Evolutionary conservation across 2,329 filamentous ascomycete genomes (phyloP), one percentile per base, ranked within the genome.

Genomic region (Fusarium sp.): DNA sequence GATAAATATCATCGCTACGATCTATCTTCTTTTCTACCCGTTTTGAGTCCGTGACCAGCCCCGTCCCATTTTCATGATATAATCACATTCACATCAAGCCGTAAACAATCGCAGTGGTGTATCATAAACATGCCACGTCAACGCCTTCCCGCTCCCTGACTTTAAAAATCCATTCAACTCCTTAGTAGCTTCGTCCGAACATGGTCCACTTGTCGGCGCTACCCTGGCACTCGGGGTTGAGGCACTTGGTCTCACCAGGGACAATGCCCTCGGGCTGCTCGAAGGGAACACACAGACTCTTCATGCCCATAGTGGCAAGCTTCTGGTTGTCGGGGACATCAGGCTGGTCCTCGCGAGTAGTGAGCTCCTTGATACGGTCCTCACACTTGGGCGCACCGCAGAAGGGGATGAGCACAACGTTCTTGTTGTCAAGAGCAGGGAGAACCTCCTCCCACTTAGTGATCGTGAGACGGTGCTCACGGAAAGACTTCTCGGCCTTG

Each of bases 331-430:
- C 86, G 48, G 86, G 84, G 33, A 83, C 78, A 50, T 82, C 80
- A 56, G 84, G 80, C 73, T 85, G 88, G 56, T 89, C 85, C 60
- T 90, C 90, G 73, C 92, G 91, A 42, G 92, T 93, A 68, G 93
- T 97, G 78, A 94, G 86, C 58, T 97, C 93, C 88, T 98, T 98
- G 84, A 98, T 93, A 80, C 93, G 89, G 75, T 98, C 95, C 82
- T 98, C 95, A 77, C 95, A 98, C 78, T 92, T 89, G 71, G 83
- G 82, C 35, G 88, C 92, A 66, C 94, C 84, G 79, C 97, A 99
- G 85, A 93, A 92, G 54, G 95, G 95, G 70, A 98, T 97, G 63
- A 98, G 84, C 42, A 97, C 91, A 42, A 98, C 90, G 77, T 98
- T 97, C 88, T 97, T 97, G 78, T 88, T 85, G 80, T 99, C 96